Conservation (phyloP, 768 basidiomycete genomes). For the Pulveroboletus sp. region DNA sequence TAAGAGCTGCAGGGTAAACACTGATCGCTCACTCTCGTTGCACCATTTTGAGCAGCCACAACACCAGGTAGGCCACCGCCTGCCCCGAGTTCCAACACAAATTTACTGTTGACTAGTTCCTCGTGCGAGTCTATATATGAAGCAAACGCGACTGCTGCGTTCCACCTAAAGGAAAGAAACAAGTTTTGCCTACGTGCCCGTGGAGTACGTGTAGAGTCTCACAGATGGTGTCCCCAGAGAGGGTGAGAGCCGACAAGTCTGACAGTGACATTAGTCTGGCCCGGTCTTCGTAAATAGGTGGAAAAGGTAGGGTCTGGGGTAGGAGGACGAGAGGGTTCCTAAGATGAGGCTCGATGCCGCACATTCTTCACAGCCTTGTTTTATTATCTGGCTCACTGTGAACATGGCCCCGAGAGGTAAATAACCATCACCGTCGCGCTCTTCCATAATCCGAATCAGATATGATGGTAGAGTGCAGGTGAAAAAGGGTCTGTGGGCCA, state of each 20-base stretch:
- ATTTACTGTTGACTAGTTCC: slow-evolving; percentile 39
- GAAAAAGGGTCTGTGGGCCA: not conserved
- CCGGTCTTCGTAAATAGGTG: slow-evolving; percentile 40
- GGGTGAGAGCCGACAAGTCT: slow-evolving; percentile 75
- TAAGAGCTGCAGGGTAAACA: not conserved
- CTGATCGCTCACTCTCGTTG: slow-evolving; percentile 45
- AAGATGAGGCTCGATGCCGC: not conserved
- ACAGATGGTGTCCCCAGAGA: slow-evolving; percentile 81
- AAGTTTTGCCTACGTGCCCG: not conserved
- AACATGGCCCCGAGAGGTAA: slow-evolving; percentile 45
- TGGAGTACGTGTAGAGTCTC: slow-evolving; percentile 8
- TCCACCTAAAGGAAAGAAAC: slow-evolving; percentile 55
- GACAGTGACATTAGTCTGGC: slow-evolving; percentile 42
- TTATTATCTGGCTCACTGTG: slow-evolving; percentile 35
- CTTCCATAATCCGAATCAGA: slow-evolving; percentile 4
- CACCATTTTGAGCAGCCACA: slow-evolving; percentile 65
- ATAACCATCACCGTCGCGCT: slow-evolving; percentile 26
- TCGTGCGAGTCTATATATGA: slow-evolving; percentile 57
- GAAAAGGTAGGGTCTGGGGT: slow-evolving; percentile 57
- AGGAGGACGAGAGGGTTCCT: slow-evolving; percentile 64
- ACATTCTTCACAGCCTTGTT: not conserved
- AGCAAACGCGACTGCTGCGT: slow-evolving; percentile 70
- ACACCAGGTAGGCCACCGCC: slow-evolving; percentile 88
- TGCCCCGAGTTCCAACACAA: slow-evolving; percentile 86
- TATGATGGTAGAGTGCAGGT: not conserved